Percentiles rank a stretch among this genome's conserved stretches.
Evolutionary conservation across 371 early-diverging fungal species (phyloP).

Genomic region (Rhizopus delemar): DNA sequence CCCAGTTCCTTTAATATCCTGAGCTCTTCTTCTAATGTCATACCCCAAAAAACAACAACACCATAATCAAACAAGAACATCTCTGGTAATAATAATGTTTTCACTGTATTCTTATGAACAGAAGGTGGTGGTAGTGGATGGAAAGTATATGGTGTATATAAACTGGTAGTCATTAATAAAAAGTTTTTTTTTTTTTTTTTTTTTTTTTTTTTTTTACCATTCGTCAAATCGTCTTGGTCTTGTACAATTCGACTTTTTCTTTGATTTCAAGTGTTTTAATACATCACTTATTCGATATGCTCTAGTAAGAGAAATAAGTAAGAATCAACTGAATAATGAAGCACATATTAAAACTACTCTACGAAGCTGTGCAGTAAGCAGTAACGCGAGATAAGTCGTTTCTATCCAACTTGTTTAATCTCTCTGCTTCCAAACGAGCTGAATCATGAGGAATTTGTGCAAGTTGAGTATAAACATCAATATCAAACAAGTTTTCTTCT

Average conservation of each 20-base stretch:
- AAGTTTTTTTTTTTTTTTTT: neutral
- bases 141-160: slow-evolving; percentile 40
- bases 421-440: slow-evolving; percentile 35
- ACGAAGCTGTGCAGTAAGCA: slow-evolving; percentile 82
- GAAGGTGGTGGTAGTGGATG: neutral
- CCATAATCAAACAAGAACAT: slow-evolving; percentile 92
- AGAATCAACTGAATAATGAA: neutral
- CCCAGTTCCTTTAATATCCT: slow-evolving; percentile 68
- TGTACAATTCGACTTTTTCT: slow-evolving; percentile 28
- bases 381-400: slow-evolving; percentile 67
- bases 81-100: slow-evolving; percentile 47
- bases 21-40: slow-evolving; percentile 82
- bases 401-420: slow-evolving; percentile 35
- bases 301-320: slow-evolving; percentile 10
- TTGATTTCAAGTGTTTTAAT: slow-evolving; percentile 50
- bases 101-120: neutral
- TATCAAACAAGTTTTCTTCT: slow-evolving; percentile 20
- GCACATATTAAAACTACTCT: slow-evolving; percentile 7
- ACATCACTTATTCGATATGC: slow-evolving; percentile 58
- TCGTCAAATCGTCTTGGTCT: slow-evolving; percentile 42
- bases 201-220: slow-evolving; percentile 27
- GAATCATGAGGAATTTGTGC: slow-evolving; percentile 41
- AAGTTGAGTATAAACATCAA: slow-evolving; percentile 41
- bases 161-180: slow-evolving; percentile 9
- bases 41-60: slow-evolving; percentile 94